Evolutionary conservation across 202 grass and related monocot species (phyloP).

Genomic region (Carex sylvatica): DNA sequence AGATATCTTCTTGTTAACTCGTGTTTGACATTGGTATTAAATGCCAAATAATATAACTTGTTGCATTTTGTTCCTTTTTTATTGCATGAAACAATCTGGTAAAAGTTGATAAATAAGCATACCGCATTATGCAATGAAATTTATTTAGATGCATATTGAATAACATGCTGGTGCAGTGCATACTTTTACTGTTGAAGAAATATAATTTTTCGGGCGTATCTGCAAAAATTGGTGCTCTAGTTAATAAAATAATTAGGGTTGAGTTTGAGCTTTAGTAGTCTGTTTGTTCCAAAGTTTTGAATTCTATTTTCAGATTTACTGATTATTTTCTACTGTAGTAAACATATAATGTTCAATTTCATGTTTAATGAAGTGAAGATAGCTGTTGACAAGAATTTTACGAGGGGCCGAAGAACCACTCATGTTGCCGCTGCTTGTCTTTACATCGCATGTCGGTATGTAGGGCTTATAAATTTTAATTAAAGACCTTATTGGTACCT

Average conservation of each 20-base stretch:
- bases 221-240: background rate
- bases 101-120: background rate
- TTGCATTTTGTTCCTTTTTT: background rate
- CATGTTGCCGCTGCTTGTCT: slow-evolving; percentile 91
- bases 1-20: slow-evolving; percentile 21
- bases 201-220: background rate
- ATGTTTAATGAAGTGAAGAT: slow-evolving; percentile 59
- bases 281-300: background rate
- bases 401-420: slow-evolving; percentile 70
- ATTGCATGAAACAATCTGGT: background rate
- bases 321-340: slow-evolving; percentile 15
- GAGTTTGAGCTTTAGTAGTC: background rate
- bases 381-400: slow-evolving; percentile 82
- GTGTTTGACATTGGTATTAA: slow-evolving; percentile 4
- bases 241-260: background rate
- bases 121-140: background rate
- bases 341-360: slow-evolving; percentile 23
- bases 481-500: background rate
- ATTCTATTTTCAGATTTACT: background rate
- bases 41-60: background rate
- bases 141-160: background rate
- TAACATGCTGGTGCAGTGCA: background rate
- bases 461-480: slow-evolving; percentile 11
- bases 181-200: slow-evolving; percentile 4
- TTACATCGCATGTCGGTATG: slow-evolving; percentile 90